phyloP scores from a whole-genome alignment of 1,284 basidiomycete species.

The Boletus albobrunnescens region DNA sequence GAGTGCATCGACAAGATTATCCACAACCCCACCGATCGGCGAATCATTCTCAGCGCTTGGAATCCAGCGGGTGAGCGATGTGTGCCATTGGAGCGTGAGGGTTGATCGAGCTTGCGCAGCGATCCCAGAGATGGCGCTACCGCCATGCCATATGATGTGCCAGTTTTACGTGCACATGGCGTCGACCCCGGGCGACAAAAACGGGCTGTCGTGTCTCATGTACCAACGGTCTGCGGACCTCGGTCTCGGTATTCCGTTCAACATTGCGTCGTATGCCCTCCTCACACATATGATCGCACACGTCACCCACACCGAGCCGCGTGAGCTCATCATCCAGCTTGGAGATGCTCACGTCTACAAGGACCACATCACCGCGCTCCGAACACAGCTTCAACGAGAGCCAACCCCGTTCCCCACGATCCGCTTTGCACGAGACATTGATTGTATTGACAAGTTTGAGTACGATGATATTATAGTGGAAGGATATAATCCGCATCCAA shows the following conservation, averaged over 20 bases:
- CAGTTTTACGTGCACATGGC: constrained; percentile 97
- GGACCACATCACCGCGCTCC: constrained; percentile 86
- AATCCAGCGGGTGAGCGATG: constrained; percentile 80
- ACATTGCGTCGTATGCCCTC: constrained; percentile 96
- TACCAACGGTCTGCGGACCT: constrained; percentile 97
- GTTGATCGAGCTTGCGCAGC: constrained; percentile 46
- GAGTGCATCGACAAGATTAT: constrained; percentile 91
- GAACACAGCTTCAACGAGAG: constrained; percentile 75
- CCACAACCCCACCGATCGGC: constrained; percentile 88
- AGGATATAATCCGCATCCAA: constrained; percentile 82
- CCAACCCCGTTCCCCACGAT: constrained; percentile 86
- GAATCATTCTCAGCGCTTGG: constrained; percentile 97
- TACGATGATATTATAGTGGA: constrained; percentile 82
- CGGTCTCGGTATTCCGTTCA: constrained; percentile 96
- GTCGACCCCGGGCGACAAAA: constrained; percentile 49
- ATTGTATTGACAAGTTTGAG: constrained; percentile 78
- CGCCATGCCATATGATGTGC: constrained; percentile 97
- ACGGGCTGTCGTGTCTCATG: constrained; percentile 91
- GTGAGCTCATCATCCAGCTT: constrained; percentile 89
- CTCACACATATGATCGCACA: constrained; percentile 96
- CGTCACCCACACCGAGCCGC: constrained; percentile 81
- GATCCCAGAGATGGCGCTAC: constrained; percentile 90
- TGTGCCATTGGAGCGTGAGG: not conserved
- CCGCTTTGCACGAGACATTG: constrained; percentile 59
- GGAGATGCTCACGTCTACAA: constrained; percentile 96